phyloP scores from a whole-genome alignment of 225 moss, liverwort and hornwort genomes.

The Ulota crispa region DNA sequence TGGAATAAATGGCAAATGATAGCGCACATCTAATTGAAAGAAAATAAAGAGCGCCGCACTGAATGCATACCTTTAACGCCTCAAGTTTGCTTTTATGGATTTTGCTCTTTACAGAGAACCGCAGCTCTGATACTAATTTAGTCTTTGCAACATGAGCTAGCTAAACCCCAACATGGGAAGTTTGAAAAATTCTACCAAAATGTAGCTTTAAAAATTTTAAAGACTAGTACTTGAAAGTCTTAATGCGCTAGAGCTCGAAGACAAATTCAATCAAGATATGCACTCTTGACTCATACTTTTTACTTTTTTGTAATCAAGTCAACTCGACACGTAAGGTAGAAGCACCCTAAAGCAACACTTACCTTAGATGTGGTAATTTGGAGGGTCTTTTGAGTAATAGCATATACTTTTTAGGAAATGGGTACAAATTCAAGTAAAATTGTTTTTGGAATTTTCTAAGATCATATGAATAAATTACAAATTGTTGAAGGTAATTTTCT shows the following conservation, averaged over 20 bases:
- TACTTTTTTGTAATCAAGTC: too few relatives aligned
- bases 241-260: not conserved
- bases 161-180: slow-evolving; percentile 5
- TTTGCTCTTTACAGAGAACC: slow-evolving; percentile 39
- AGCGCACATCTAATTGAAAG: not conserved
- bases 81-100: slow-evolving; percentile 35
- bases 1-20: not conserved
- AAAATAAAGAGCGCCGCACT: not conserved
- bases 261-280: not conserved
- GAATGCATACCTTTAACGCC: slow-evolving; percentile 37
- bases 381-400: too few relatives aligned
- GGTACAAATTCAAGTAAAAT: too few relatives aligned
- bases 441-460: too few relatives aligned
- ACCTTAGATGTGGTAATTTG: too few relatives aligned
- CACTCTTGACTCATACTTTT: not conserved
- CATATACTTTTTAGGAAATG: too few relatives aligned
- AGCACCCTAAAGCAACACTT: too few relatives aligned
- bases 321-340: too few relatives aligned
- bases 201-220: not conserved
- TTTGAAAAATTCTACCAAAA: slow-evolving; percentile 1
- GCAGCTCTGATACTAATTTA: slow-evolving; percentile 46
- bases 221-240: not conserved
- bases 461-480: too few relatives aligned
- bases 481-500: too few relatives aligned
- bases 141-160: slow-evolving; percentile 58